Base-by-base conservation (phyloP, 805 yeast genomes). In the Lipomyces sp. region DNA sequence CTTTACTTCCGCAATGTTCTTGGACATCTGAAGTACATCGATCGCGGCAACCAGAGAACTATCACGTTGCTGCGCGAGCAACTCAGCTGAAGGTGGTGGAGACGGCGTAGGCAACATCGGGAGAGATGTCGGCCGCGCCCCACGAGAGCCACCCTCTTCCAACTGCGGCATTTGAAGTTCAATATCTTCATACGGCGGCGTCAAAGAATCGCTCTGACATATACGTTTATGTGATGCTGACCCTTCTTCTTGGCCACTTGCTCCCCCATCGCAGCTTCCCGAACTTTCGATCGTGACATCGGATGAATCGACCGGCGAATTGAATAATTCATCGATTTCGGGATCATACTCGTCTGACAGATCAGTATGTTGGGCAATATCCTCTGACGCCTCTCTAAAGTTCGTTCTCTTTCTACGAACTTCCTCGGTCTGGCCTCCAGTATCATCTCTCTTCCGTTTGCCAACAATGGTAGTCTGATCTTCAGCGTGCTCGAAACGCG, bases 1-100 rank as follows among this genome's bases (percentile, higher is more conserved):
- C 57, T 73, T 73, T 29, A 72, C 48, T 72, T 60, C 67, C 2
- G 67, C 39, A 33, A 68, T 56, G 29, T 65, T 67, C n/a, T 48
- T 53, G 6, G 45, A 6, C 15, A 65, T 34, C 30, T 18, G 32
- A 4, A 55, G 56, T 2, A 53, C 56, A 3, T 60, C 64, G 53
- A 30, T 34, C 29, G 30, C 35, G 5, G 54, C 54, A 5, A 51
- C 54, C 15, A 51, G 34, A 29, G 54, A 29, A 8, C 29, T 32
- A 4, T 51, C 50, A 33, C 53, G 62, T 18, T 45, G 57, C 54
- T 60, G 60, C 15, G n/a, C 42, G 7, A 50, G 32, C 15, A n/a
- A 32, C 3, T 34, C 54, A 39, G 63, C n/a, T n/a, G 65, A 15
- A 42, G 42, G 48, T 6, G 53, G 60, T 33, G 56, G 56, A 29